Evolutionary conservation across 2,329 filamentous ascomycete genomes (phyloP), one percentile per base, ranked within the genome.

Genomic region (Sphaceloma murrayae): DNA sequence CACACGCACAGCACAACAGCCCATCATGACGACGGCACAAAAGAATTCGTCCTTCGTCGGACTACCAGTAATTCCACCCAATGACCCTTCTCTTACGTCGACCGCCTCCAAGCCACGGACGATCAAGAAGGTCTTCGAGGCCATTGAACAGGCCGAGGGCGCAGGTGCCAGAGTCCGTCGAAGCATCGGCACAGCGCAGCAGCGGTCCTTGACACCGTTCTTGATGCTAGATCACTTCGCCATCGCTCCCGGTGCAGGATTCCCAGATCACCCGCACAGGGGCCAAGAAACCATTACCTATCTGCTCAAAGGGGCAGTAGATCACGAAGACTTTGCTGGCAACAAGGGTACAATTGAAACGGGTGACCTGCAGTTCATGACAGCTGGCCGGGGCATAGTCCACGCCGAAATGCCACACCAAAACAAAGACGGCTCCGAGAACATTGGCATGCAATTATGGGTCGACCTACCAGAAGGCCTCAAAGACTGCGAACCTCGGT

Each of bases 351-450:
- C 83, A 3, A 85, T 96, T 53, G 73, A 81, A 49, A 66, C 82
- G 0, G 89, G 89, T n/a, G 89, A 95, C 60, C 67, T 96, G 36
- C 89, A 96, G 61, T 96, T 96, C 72, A 96, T 96, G 91, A 95
- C 89, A 0, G 89, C 89, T 1, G 89, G 89, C 3, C 71, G 74
- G 14, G 89, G 89, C 31, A 93, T 96, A 56, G 83, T 95, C 63
- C 91, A 96, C 63, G 85, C 88, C 27, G 89, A 96, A 66, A 95
- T 96, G 87, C 89, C 89, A 7, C 74, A 77, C 45, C 77, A 84
- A 58, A 85, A 86, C 59, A 61, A 72, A 1, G 84, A 91, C 59
- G 85, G 85, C 40, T 75, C 70, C 46, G 69, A 81, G 48, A 94
- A 88, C 61, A 74, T 93, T 44, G 89, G 89, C 24, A 76, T 96